These are phyloP conservation scores for Thymus quinquecostatus DNA, from an alignment of 257 asterid species.

Conservation along the genomic window DNA sequence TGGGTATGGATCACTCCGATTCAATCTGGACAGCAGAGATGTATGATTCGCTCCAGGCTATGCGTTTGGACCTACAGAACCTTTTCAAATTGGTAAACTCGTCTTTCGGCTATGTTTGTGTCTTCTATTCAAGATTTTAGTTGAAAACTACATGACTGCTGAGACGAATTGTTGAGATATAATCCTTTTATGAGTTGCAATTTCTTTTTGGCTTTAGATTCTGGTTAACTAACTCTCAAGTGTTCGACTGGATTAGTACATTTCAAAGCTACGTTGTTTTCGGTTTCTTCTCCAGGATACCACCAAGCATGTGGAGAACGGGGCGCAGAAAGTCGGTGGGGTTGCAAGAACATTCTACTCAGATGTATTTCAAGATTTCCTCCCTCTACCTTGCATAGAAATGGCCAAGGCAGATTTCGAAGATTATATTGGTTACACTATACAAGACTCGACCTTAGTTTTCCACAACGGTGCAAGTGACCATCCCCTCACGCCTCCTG, in stretches of 20 bases:
- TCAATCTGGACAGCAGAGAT: conserved; percentile 78
- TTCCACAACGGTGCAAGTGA: conserved; percentile 15
- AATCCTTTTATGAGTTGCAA: neutral
- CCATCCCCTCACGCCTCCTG: conserved; percentile 21
- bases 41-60: conserved; percentile 71
- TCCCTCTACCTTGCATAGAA: conserved; percentile 38
- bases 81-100: conserved; percentile 66
- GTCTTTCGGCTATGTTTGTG: neutral
- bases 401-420: too few relatives aligned
- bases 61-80: conserved; percentile 87
- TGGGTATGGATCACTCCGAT: conserved; percentile 70
- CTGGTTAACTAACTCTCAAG: neutral
- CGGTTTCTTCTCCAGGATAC: conserved; percentile 58
- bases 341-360: conserved; percentile 75
- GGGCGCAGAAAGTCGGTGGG: conserved; percentile 71
- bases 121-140: neutral
- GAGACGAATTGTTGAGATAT: too few relatives aligned
- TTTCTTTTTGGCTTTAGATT: neutral
- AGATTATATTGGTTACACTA: too few relatives aligned
- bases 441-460: neutral
- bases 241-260: neutral
- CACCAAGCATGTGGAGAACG: conserved; percentile 72
- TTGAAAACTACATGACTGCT: too few relatives aligned
- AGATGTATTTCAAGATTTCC: conserved; percentile 76
- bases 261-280: neutral